Conservation (phyloP, 2,329 filamentous ascomycete genomes). For the Pseudogymnoascus sp. region DNA sequence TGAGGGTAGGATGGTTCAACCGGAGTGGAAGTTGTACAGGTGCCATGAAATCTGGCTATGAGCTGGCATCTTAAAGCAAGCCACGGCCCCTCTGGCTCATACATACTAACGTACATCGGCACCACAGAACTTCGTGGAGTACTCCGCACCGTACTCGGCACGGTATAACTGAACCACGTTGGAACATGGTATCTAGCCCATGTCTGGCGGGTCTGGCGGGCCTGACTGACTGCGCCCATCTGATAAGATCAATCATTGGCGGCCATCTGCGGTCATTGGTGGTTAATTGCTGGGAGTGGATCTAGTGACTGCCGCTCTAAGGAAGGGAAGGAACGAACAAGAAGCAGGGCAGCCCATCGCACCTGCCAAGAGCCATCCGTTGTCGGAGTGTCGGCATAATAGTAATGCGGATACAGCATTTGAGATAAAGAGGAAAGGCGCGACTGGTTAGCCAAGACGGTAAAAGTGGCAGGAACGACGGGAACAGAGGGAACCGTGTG, state of each 20-base stretch:
- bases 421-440: neutral
- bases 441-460: neutral
- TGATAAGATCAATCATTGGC: slow-evolving; percentile 5
- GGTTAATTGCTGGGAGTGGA: neutral
- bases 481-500: neutral
- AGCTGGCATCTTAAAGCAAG: slow-evolving; percentile 4
- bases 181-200: neutral
- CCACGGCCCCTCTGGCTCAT: neutral
- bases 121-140: neutral
- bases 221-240: neutral
- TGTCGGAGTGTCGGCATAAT: neutral
- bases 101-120: neutral
- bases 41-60: neutral
- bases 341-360: neutral
- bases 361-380: neutral
- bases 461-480: neutral
- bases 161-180: neutral
- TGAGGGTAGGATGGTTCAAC: neutral
- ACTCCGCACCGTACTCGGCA: neutral
- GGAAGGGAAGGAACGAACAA: neutral
- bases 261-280: neutral
- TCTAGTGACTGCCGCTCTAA: neutral
- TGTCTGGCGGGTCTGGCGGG: neutral
- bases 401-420: neutral
- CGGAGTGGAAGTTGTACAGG: neutral